Evolutionary conservation across 441 rosid species (phyloP).

Genomic region (Populus hybrid): DNA sequence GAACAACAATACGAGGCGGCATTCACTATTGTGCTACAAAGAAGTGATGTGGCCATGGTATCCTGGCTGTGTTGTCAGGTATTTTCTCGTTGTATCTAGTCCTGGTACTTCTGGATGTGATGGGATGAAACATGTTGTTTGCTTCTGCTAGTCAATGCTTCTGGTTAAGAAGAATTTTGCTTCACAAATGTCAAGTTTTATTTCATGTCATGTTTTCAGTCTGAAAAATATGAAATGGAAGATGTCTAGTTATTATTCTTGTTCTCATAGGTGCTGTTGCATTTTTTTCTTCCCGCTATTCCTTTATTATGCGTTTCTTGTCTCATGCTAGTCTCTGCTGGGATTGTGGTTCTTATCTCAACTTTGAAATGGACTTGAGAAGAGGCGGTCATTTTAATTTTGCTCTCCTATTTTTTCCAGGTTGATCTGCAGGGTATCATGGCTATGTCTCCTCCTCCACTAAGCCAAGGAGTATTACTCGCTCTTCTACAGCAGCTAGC

Average conservation of each 20-base stretch:
- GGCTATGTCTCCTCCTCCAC: constrained; percentile 42
- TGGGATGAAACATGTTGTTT: background rate
- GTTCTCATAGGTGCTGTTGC: background rate
- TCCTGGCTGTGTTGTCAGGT: constrained; percentile 85
- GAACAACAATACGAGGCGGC: constrained; percentile 69
- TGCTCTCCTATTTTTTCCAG: constrained; percentile 25
- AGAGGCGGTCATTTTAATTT: background rate
- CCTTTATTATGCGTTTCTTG: background rate
- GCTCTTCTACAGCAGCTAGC: constrained; percentile 75
- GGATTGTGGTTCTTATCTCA: background rate
- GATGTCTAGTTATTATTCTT: no score
- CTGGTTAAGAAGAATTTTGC: background rate
- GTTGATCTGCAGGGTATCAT: constrained; percentile 57
- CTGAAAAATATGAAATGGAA: no score
- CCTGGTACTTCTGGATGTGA: background rate
- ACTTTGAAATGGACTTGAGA: background rate
- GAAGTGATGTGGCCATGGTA: constrained; percentile 70
- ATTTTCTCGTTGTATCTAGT: constrained; percentile 2
- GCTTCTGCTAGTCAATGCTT: background rate
- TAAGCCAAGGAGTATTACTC: constrained; percentile 71
- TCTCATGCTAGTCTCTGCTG: background rate
- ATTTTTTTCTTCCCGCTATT: background rate
- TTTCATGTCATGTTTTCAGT: background rate
- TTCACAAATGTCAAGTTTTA: background rate
- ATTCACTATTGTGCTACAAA: constrained; percentile 57